A percentile compares a stretch with the other conserved stretches of the same genome.
Conservation (phyloP, 805 yeast species). For the Metschnikowia similis region DNA sequence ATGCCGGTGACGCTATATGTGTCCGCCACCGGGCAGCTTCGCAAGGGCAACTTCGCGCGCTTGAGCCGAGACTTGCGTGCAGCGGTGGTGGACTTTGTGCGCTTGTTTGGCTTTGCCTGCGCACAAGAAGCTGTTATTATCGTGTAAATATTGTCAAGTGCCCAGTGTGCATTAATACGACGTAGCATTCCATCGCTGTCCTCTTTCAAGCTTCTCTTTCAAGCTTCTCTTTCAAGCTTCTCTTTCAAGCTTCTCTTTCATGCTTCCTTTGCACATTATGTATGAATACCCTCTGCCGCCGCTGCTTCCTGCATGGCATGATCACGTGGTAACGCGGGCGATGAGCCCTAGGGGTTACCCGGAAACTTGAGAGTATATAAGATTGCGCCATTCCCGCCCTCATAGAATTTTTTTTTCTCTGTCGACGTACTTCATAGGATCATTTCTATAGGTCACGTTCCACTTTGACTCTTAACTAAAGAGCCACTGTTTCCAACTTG, state of each 20-base stretch:
- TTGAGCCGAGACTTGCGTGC: conserved; percentile 20
- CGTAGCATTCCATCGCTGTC: neutral
- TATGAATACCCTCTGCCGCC: too few species aligned
- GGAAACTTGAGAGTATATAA: conserved; percentile 13
- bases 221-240: too few species aligned
- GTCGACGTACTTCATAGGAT: conserved; percentile 99
- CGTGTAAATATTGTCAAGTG: neutral
- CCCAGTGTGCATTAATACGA: neutral
- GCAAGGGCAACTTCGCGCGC: conserved; percentile 20
- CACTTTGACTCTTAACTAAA: conserved; percentile 93
- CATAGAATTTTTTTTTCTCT: conserved; percentile 44
- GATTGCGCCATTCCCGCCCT: conserved; percentile 2
- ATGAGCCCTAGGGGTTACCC: conserved; percentile 10
- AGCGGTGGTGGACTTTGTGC: conserved; percentile 37
- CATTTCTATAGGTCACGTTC: conserved; percentile 87
- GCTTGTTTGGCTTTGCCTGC: conserved; percentile 40
- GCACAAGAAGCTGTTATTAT: conserved; percentile 5
- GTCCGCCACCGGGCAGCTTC: conserved; percentile 18
- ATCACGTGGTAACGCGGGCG: neutral
- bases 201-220: too few species aligned
- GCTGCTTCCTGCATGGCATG: too few species aligned
- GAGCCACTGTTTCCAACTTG: conserved; percentile 99
- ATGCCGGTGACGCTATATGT: conserved; percentile 10
- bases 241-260: too few species aligned
- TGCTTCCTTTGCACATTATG: too few species aligned